phyloP scores from a whole-genome alignment of 2,329 filamentous ascomycete genomes.

The Pyrenochaeta sp. region DNA sequence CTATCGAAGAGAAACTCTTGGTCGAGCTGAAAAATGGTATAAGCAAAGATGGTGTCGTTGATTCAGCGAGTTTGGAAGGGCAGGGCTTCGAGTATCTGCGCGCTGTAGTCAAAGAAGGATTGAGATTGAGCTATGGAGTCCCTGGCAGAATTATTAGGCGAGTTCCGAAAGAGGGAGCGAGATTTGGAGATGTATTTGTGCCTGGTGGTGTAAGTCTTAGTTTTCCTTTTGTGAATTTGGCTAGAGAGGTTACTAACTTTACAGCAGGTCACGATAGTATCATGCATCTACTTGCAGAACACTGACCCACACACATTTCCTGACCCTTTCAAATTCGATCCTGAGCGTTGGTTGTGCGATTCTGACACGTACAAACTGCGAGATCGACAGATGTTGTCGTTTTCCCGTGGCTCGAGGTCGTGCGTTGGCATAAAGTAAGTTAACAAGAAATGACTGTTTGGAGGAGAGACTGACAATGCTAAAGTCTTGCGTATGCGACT shows the following conservation, averaged over 20 bases:
- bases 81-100: slow-evolving; percentile 19
- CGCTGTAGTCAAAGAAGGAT: slow-evolving; percentile 21
- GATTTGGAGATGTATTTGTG: slow-evolving; percentile 10
- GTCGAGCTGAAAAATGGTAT: slow-evolving; percentile 12
- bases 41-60: slow-evolving; percentile 7
- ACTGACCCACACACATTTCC: slow-evolving; percentile 18
- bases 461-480: background rate
- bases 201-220: slow-evolving; percentile 16
- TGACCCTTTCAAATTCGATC: slow-evolving; percentile 18
- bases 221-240: background rate
- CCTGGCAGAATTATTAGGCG: slow-evolving; percentile 16
- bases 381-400: slow-evolving; percentile 21
- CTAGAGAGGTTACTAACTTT: background rate
- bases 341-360: slow-evolving; percentile 22
- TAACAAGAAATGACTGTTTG: background rate
- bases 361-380: slow-evolving; percentile 15
- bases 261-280: slow-evolving; percentile 6
- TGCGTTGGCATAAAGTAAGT: slow-evolving; percentile 25
- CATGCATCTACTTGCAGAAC: slow-evolving; percentile 22
- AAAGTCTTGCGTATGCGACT: slow-evolving; percentile 16
- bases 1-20: slow-evolving; percentile 9
- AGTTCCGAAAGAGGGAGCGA: slow-evolving; percentile 14
- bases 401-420: slow-evolving; percentile 12
- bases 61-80: slow-evolving; percentile 10
- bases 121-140: slow-evolving; percentile 20